Percentiles rank a stretch among this genome's conserved stretches.
Evolutionary conservation across 768 basidiomycete species (phyloP).

Genomic region (Baorangia bicolor): DNA sequence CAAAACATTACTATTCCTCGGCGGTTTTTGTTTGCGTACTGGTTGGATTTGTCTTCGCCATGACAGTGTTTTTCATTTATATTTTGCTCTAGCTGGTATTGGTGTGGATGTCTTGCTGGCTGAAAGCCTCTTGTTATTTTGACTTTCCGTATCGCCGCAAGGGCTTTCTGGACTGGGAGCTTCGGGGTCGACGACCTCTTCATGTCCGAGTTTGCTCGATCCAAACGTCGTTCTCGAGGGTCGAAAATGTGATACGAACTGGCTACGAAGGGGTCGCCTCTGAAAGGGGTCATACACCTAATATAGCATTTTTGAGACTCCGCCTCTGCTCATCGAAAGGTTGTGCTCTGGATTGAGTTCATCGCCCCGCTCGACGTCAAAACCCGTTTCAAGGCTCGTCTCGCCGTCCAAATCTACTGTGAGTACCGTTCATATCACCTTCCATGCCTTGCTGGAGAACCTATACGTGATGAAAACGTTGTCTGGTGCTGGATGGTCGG

Average conservation of each 20-base stretch:
- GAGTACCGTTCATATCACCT: constrained; percentile 16
- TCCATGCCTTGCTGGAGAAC: constrained; percentile 7
- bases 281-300: constrained; percentile 9
- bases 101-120: neutral
- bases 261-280: neutral
- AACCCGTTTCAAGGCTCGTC: constrained; percentile 30
- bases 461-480: neutral
- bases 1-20: neutral
- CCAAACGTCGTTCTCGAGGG: neutral
- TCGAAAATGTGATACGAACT: neutral
- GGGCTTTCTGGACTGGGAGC: neutral
- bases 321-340: constrained; percentile 12
- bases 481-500: constrained; percentile 35
- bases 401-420: constrained; percentile 20
- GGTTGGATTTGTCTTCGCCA: neutral
- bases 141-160: neutral
- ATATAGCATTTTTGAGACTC: constrained; percentile 23
- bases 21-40: neutral
- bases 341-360: constrained; percentile 16
- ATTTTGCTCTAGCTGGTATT: neutral
- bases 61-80: neutral
- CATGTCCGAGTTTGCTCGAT: neutral
- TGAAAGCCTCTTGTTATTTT: neutral
- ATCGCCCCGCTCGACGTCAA: constrained; percentile 39
- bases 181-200: neutral